phyloP scores from a whole-genome alignment of 2,329 filamentous ascomycete genomes.

The Arthrocladium fulminans region DNA sequence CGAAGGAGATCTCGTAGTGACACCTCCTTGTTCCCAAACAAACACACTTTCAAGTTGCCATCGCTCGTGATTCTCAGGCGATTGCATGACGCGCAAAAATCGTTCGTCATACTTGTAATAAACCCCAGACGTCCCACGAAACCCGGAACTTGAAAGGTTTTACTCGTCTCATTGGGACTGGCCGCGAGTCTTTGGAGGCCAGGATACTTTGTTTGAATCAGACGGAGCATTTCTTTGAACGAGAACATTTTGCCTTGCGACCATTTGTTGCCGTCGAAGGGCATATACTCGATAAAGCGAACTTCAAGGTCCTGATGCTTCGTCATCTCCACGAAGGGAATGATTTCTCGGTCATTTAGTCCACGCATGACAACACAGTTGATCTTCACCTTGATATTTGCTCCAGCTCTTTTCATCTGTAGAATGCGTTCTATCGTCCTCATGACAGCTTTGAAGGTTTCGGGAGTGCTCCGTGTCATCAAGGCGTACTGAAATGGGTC shows the following conservation, averaged over 20 bases:
- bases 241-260: constrained; percentile 83
- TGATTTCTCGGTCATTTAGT: constrained; percentile 79
- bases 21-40: constrained; percentile 91
- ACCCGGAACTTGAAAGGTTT: constrained; percentile 82
- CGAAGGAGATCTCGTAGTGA: constrained; percentile 82
- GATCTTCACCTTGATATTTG: constrained; percentile 84
- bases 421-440: constrained; percentile 79
- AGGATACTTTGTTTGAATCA: constrained; percentile 67
- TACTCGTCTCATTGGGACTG: constrained; percentile 90
- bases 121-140: constrained; percentile 87
- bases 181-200: constrained; percentile 60
- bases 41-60: constrained; percentile 91
- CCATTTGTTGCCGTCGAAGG: constrained; percentile 97
- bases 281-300: constrained; percentile 99
- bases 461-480: constrained; percentile 90
- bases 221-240: constrained; percentile 80
- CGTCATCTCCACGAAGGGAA: constrained; percentile 85
- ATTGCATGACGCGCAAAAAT: constrained; percentile 95
- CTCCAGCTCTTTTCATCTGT: constrained; percentile 75
- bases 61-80: constrained; percentile 87
- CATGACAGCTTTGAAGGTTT: constrained; percentile 88
- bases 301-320: constrained; percentile 81
- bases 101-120: constrained; percentile 98
- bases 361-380: constrained; percentile 97
- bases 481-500: constrained; percentile 93